phyloP scores from a whole-genome alignment of 2,329 filamentous ascomycete genomes.

The Xylariales sp. region DNA sequence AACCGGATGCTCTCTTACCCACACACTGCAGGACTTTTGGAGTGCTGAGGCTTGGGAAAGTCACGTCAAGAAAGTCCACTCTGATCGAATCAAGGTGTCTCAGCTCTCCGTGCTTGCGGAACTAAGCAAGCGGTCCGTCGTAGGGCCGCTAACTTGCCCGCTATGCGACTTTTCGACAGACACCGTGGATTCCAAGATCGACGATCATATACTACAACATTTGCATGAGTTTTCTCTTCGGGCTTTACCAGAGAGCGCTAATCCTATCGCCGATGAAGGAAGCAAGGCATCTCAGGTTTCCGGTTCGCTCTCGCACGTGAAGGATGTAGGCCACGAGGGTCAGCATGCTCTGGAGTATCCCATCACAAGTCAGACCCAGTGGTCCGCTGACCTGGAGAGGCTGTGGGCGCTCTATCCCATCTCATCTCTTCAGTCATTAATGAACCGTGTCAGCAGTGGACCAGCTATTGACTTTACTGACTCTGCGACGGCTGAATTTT shows the following conservation, averaged over 20 bases:
- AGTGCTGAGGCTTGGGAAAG: conserved; percentile 4
- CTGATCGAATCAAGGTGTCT: background rate
- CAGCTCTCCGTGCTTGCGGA: background rate
- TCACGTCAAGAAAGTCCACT: conserved; percentile 1
- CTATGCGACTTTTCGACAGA: conserved; percentile 7
- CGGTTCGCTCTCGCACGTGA: conserved; percentile 14
- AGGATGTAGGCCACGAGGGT: too few species aligned
- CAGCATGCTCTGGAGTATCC: too few species aligned
- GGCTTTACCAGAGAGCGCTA: background rate
- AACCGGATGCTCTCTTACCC: too few species aligned
- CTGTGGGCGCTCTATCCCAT: too few species aligned
- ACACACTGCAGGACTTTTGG: background rate
- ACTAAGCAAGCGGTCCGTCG: conserved; percentile 1
- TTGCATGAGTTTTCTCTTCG: conserved; percentile 14
- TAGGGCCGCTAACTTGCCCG: conserved; percentile 3
- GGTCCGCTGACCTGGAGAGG: too few species aligned
- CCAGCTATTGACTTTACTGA: too few species aligned
- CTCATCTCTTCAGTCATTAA: too few species aligned
- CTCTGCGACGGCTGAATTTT: too few species aligned
- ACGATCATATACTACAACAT: conserved; percentile 11
- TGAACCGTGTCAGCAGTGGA: too few species aligned
- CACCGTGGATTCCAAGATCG: background rate
- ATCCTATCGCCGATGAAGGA: background rate
- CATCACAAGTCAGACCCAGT: too few species aligned
- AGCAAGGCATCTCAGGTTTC: conserved; percentile 7